Conservation (phyloP, 2,329 filamentous ascomycete genomes). For the Cercospora sp. region DNA sequence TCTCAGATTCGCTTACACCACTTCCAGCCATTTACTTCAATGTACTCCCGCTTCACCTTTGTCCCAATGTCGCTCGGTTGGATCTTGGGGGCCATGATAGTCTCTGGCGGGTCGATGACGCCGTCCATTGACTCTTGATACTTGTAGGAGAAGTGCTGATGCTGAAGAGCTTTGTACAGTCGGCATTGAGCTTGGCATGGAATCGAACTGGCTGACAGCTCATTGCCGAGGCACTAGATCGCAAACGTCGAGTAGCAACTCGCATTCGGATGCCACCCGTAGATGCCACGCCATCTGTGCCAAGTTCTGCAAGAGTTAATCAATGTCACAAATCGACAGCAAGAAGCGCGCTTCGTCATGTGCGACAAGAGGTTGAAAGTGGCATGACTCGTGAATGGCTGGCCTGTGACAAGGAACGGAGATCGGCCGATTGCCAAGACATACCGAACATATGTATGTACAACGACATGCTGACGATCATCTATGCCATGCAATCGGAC, state of each 20-base stretch:
- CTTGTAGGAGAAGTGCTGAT: background rate
- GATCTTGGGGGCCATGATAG: constrained; percentile 13
- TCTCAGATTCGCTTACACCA: constrained; percentile 55
- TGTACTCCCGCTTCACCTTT: constrained; percentile 41
- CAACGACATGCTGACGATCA: background rate
- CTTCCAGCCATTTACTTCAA: constrained; percentile 65
- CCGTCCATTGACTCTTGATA: background rate
- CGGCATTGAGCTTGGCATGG: background rate
- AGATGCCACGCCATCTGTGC: background rate
- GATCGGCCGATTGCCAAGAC: background rate
- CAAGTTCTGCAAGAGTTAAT: background rate
- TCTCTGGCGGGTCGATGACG: background rate
- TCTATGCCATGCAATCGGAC: background rate
- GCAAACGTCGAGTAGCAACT: background rate
- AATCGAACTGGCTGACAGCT: background rate
- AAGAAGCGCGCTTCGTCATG: background rate
- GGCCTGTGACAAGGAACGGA: background rate
- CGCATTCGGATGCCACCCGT: background rate
- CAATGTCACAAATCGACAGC: background rate
- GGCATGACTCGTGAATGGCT: background rate
- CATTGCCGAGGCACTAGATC: constrained; percentile 1
- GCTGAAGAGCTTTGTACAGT: background rate
- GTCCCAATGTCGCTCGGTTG: constrained; percentile 16
- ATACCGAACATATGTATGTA: background rate
- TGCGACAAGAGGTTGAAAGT: background rate